Base-by-base conservation (phyloP, 2,329 filamentous ascomycete genomes). In the Pseudocercospora pini-densiflorae region DNA sequence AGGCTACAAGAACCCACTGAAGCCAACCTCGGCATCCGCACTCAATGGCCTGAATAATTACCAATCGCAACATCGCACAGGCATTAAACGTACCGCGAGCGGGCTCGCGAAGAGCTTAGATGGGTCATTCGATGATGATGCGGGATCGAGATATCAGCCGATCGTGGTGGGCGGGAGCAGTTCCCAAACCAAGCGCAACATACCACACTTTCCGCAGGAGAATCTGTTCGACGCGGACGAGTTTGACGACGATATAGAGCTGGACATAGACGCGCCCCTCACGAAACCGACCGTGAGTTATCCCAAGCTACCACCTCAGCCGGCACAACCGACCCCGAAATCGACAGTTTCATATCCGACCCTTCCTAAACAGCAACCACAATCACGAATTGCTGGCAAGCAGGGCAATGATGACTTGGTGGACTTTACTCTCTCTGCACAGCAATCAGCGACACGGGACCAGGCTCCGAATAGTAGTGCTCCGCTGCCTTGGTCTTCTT, bases 241-340 rank as follows among this genome's bases (percentile, higher is more conserved):
- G 75, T 95, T 97, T 71, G 92, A 93, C 73, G 92, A 94, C 75
- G 93, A 97, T 72, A 86, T 90, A 21, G 87, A 93, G 63, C 82
- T 97, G 24, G 91, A 93, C 68, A 86, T 89, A 60, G 85, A 91
- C 65, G 84, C 88, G 65, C 88, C 89, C 0, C 78, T 82, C 1
- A 81, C 85, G 1, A 82, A 81, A 70, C 75, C 73, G 45, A 77
- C 77, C 2, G 76, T 83, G 21, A 74, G 71, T 27, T 83, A 84
- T 59, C 81, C 82, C 0, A 76, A 75, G 10, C 74, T 82, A 16
- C 77, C 80, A n/a, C 67, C 70, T 58, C 68, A 71, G 21, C 66
- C 47, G 33, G 65, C 45, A 27, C 63, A 55, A 62, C 55, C 36
- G 60, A 72, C 77, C 10, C 72, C 72, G 63, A 43, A 76, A 57